Percentiles rank a stretch among this genome's conserved stretches.
These are phyloP conservation scores for Phlegmacium glaucopus DNA, from an alignment of 768 basidiomycete genomes.

Conservation along the genomic window DNA sequence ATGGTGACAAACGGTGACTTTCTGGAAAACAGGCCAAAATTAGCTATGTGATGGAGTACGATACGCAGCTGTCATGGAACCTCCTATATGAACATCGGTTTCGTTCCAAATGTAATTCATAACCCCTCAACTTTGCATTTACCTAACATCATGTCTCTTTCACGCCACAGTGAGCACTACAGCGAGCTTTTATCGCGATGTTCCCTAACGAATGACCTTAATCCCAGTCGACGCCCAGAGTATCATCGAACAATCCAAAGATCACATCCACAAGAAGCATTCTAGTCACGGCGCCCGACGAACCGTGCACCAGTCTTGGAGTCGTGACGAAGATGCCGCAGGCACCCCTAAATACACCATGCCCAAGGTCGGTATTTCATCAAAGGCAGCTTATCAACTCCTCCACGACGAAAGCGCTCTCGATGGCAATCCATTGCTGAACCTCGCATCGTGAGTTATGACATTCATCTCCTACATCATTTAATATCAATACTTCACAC, in stretches of 20 bases:
- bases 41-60: too few species aligned
- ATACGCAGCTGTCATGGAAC: too few species aligned
- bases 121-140: too few species aligned
- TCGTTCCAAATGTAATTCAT: too few species aligned
- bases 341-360: constrained; percentile 43
- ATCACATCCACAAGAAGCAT: constrained; percentile 38
- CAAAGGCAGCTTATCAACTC: constrained; percentile 45
- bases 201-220: not conserved
- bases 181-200: constrained; percentile 68
- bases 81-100: too few species aligned
- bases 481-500: not conserved
- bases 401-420: constrained; percentile 55
- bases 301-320: constrained; percentile 31
- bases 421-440: constrained; percentile 56
- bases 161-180: constrained; percentile 62
- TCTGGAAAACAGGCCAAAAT: too few species aligned
- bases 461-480: not conserved
- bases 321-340: constrained; percentile 38
- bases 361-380: constrained; percentile 40
- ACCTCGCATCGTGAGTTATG: constrained; percentile 60
- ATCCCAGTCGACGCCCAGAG: constrained; percentile 46
- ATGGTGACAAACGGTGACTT: too few species aligned
- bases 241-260: constrained; percentile 39
- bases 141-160: too few species aligned
- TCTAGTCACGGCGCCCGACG: constrained; percentile 20